Evolutionary conservation across 2,329 filamentous ascomycete species (phyloP).

Genomic region (Bipolaris gigantea): DNA sequence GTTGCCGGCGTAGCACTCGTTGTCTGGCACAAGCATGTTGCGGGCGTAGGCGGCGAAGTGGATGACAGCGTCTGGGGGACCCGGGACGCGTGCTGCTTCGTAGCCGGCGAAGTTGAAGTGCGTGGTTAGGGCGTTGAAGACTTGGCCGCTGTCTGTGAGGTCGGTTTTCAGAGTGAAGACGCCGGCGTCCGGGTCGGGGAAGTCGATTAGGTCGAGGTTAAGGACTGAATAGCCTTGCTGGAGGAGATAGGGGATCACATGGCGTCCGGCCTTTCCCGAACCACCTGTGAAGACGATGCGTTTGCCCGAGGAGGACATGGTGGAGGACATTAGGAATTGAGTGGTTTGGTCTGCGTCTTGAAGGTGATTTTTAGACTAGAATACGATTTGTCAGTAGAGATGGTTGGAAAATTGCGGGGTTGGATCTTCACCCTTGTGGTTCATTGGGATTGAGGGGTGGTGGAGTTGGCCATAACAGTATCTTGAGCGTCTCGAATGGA

Average conservation of each 20-base stretch:
- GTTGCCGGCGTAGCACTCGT: conserved; percentile 61
- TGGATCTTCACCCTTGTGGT: neutral
- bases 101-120: conserved; percentile 60
- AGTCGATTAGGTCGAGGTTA: conserved; percentile 58
- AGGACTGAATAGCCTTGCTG: conserved; percentile 56
- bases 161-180: conserved; percentile 60
- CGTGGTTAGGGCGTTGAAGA: conserved; percentile 57
- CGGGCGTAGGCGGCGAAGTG: conserved; percentile 63
- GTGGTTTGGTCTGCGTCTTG: neutral
- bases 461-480: neutral
- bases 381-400: neutral
- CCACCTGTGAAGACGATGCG: conserved; percentile 53
- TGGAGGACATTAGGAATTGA: neutral
- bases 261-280: conserved; percentile 55
- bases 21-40: conserved; percentile 64
- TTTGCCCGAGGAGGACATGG: conserved; percentile 40
- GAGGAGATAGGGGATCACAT: conserved; percentile 58
- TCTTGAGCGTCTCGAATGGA: neutral
- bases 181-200: conserved; percentile 46
- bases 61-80: conserved; percentile 62
- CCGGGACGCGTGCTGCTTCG: conserved; percentile 47
- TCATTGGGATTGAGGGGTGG: neutral
- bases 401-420: conserved; percentile 3
- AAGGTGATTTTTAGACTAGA: neutral
- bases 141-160: conserved; percentile 58